Evolutionary conservation across 164 flowering plant genomes (phyloP).

Genomic region (Amborella trichopoda): DNA sequence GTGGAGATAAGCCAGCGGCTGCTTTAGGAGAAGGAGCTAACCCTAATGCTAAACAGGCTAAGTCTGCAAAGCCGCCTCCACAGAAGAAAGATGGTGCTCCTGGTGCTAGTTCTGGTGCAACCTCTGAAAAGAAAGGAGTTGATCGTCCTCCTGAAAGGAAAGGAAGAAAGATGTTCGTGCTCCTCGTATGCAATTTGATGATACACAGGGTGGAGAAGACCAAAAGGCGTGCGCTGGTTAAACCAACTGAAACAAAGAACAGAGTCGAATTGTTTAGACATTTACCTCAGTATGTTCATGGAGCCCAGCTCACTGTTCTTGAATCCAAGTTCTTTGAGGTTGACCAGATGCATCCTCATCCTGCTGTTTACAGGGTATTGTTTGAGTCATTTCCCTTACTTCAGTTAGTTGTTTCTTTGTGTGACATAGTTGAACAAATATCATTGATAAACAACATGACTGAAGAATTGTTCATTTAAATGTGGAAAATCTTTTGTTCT

Average conservation of each 20-base stretch:
- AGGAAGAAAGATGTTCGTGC: slow-evolving; percentile 76
- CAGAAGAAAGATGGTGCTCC: slow-evolving; percentile 34
- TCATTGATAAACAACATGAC: too few relatives aligned
- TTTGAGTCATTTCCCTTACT: neutral
- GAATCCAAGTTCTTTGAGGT: slow-evolving; percentile 78
- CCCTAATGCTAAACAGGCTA: slow-evolving; percentile 32
- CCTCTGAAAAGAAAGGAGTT: slow-evolving; percentile 49
- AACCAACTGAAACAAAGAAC: slow-evolving; percentile 78
- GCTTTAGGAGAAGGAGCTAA: slow-evolving; percentile 23
- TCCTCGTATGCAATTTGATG: slow-evolving; percentile 78
- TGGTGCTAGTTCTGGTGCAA: slow-evolving; percentile 27
- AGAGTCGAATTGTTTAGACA: slow-evolving; percentile 76
- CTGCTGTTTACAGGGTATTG: slow-evolving; percentile 83
- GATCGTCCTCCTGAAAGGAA: slow-evolving; percentile 76
- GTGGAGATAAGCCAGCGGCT: slow-evolving; percentile 25
- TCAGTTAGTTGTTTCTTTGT: neutral
- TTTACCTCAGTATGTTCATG: slow-evolving; percentile 91
- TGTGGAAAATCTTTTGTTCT: neutral
- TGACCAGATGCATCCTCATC: slow-evolving; percentile 57
- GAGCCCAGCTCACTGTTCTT: slow-evolving; percentile 81
- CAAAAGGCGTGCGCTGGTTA: slow-evolving; percentile 75
- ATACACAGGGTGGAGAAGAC: slow-evolving; percentile 81
- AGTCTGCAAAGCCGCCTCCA: slow-evolving; percentile 26
- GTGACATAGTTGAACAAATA: neutral
- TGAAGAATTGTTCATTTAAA: neutral